Evolutionary conservation across 2,329 filamentous ascomycete genomes (phyloP), one percentile per base, ranked within the genome.

Genomic region (Colletotrichum sp.): DNA sequence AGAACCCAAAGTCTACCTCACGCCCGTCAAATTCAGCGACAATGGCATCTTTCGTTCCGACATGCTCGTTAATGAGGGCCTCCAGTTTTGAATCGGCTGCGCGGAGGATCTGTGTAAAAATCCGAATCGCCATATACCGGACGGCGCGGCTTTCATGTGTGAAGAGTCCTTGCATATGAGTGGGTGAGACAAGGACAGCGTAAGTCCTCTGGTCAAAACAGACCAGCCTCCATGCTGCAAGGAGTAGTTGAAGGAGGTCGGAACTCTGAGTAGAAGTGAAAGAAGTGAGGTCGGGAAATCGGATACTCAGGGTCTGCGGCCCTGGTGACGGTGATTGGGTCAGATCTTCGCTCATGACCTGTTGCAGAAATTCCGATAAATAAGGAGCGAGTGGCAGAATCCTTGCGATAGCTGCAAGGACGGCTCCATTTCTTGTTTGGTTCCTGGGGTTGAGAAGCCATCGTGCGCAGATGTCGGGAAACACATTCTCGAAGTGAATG

Each of bases 371-470:
- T 75, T 92, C 90, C 69, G 93, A 92, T 58, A 98, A 88, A 82
- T 96, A 92, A 66, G 95, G 94, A 78, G 94, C 94, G 87, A 97
- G 93, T 21, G 95, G 95, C 79, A 98, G 84, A 77, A 98, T 89
- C 80, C 94, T 91, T 76, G 94, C 94, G 85, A 98, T 94, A 36
- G 94, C 93, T 71, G 93, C 90, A 77, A 96, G 89, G 68, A 93
- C 84, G 71, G 80, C 83, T 79, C 83, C 84, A 79, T 84, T 84
- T 79, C 80, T 83, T 70, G 78, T 79, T 77, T 83, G 81, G 56
- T 82, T 84, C 32, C 84, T 83, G 32, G 86, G 80, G 82, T 86
- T 83, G 80, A 88, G 87, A 60, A 94, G 87, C 95, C 95, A 98
- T 87, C 94, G 89, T 77, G 95, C 94, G 84, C 94, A 95, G 66